phyloP scores from a whole-genome alignment of 768 basidiomycete genomes.

The Leccinum incarnatum region DNA sequence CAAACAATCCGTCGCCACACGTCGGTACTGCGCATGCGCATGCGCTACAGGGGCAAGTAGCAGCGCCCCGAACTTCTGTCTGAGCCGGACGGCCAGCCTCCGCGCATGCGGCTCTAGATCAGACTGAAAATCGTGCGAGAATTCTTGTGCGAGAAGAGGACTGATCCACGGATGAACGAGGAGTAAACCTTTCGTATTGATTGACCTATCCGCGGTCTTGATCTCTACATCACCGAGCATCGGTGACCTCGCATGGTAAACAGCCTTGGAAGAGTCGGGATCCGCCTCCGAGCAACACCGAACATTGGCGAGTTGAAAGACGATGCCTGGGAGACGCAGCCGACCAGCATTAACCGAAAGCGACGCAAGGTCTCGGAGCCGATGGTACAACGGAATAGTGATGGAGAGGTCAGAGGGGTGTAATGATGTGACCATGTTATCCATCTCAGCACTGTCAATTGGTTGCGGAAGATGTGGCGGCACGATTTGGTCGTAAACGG shows the following conservation, averaged over 20 bases:
- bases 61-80: neutral
- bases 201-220: neutral
- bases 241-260: neutral
- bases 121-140: neutral
- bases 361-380: neutral
- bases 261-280: neutral
- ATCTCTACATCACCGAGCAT: neutral
- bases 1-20: neutral
- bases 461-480: neutral
- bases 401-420: neutral
- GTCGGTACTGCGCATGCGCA: neutral
- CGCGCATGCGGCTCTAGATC: neutral
- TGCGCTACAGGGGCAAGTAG: neutral
- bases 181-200: neutral
- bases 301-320: neutral
- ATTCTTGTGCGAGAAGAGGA: neutral
- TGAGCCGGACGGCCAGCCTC: neutral
- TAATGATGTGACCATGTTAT: neutral
- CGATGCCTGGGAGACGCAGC: neutral
- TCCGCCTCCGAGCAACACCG: neutral
- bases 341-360: neutral
- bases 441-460: neutral
- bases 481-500: neutral
- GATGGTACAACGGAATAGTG: neutral
- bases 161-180: neutral